phyloP scores from a whole-genome alignment of 371 early-diverging fungal genomes.

The Mucor mucedo region DNA sequence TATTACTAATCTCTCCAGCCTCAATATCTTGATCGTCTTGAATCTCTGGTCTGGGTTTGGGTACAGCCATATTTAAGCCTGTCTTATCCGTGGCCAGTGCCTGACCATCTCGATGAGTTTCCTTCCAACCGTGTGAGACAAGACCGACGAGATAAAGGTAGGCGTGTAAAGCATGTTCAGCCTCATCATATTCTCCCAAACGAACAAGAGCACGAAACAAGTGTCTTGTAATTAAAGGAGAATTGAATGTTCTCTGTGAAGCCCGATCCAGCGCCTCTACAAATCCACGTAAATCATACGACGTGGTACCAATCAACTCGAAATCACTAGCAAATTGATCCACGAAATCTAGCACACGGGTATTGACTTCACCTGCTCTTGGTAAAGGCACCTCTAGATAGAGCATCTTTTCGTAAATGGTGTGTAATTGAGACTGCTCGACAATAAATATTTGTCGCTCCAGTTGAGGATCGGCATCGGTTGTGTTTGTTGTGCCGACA shows the following conservation, averaged over 20 bases:
- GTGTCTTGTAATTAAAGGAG: constrained; percentile 71
- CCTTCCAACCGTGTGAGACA: constrained; percentile 39
- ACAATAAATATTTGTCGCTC: constrained; percentile 31
- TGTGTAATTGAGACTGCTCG: constrained; percentile 35
- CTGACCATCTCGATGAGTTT: constrained; percentile 32
- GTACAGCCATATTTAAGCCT: constrained; percentile 31
- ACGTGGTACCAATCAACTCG: constrained; percentile 49
- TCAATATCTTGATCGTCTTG: constrained; percentile 12
- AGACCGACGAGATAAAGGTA: constrained; percentile 65
- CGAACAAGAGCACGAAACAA: constrained; percentile 61
- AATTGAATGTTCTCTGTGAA: constrained; percentile 72
- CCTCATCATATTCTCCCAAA: constrained; percentile 79
- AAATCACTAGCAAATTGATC: constrained; percentile 70
- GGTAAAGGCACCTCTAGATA: constrained; percentile 62
- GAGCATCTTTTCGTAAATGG: constrained; percentile 68
- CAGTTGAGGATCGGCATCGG: constrained; percentile 1
- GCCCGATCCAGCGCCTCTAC: constrained; percentile 62
- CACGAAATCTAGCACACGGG: constrained; percentile 62
- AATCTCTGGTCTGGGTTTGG: constrained; percentile 16
- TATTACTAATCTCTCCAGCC: constrained; percentile 6
- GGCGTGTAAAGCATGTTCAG: constrained; percentile 66
- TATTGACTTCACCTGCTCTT: constrained; percentile 67
- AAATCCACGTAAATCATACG: constrained; percentile 34
- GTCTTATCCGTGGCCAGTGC: constrained; percentile 35
- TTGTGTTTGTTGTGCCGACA: background rate